These are phyloP conservation scores for Boletus sp. DNA, from an alignment of 768 basidiomycete species.

Conservation along the genomic window DNA sequence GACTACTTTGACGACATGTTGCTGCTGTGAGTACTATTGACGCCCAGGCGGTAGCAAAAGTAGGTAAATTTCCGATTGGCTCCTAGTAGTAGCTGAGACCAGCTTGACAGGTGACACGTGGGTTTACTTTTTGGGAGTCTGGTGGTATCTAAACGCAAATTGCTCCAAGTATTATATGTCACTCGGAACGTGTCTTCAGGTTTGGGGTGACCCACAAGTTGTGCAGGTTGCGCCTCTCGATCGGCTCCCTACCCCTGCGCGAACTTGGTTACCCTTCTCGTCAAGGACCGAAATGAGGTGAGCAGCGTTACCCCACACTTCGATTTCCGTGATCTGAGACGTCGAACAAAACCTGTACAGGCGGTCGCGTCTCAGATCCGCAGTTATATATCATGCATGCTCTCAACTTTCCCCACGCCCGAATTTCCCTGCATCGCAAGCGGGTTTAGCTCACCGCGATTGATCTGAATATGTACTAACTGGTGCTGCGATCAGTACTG, in stretches of 20 bases:
- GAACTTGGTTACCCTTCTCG: background rate
- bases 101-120: conserved; percentile 3
- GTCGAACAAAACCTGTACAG: background rate
- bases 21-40: too few relatives aligned
- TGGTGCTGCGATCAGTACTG: background rate
- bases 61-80: conserved; percentile 19
- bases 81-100: background rate
- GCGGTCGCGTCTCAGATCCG: conserved; percentile 23
- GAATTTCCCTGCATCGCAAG: background rate
- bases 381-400: background rate
- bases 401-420: conserved; percentile 10
- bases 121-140: background rate
- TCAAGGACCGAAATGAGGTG: conserved; percentile 1
- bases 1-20: background rate
- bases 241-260: conserved; percentile 1
- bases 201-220: background rate
- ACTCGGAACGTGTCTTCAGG: conserved; percentile 41
- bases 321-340: background rate
- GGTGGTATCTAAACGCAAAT: too few relatives aligned
- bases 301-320: conserved; percentile 22
- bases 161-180: background rate
- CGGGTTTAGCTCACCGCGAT: conserved; percentile 9
- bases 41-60: conserved; percentile 44
- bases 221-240: conserved; percentile 2
- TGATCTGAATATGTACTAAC: background rate